Evolutionary conservation across 2,329 filamentous ascomycete species (phyloP).

Genomic region (Claviceps quebecensis): DNA sequence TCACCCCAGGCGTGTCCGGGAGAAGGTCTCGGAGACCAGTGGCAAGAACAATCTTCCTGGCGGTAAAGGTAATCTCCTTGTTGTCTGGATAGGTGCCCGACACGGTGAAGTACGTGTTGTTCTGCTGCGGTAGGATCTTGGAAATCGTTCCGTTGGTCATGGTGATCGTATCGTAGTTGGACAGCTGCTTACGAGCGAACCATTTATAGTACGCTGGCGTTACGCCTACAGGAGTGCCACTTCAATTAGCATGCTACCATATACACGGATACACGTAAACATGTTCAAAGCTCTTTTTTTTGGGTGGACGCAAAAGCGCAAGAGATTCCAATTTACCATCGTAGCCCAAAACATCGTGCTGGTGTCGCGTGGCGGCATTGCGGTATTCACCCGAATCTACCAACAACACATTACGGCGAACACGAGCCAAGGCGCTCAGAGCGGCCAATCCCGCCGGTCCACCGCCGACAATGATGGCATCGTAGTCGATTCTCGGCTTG

Average conservation of each 20-base stretch:
- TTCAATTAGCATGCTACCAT: neutral
- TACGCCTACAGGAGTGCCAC: conserved; percentile 26
- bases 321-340: conserved; percentile 30
- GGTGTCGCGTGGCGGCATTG: conserved; percentile 39
- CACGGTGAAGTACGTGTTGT: conserved; percentile 33
- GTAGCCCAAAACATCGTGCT: conserved; percentile 47
- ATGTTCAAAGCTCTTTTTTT: too few relatives aligned
- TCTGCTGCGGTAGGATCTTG: conserved; percentile 22
- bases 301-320: too few relatives aligned
- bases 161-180: conserved; percentile 32
- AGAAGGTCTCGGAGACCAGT: conserved; percentile 43
- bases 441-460: conserved; percentile 41
- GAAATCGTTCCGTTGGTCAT: conserved; percentile 39
- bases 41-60: conserved; percentile 41
- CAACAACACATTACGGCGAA: conserved; percentile 38
- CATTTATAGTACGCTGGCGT: conserved; percentile 40
- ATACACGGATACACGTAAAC: too few relatives aligned
- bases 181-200: conserved; percentile 37
- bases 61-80: conserved; percentile 22
- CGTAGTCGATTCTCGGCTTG: conserved; percentile 22
- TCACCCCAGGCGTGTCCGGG: conserved; percentile 38
- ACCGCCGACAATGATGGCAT: conserved; percentile 43
- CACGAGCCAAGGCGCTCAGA: conserved; percentile 43
- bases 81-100: conserved; percentile 11
- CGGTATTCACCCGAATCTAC: conserved; percentile 46